Evolutionary conservation across 2,329 filamentous ascomycete genomes (phyloP).

Genomic region (Alternaria triticimaculans): DNA sequence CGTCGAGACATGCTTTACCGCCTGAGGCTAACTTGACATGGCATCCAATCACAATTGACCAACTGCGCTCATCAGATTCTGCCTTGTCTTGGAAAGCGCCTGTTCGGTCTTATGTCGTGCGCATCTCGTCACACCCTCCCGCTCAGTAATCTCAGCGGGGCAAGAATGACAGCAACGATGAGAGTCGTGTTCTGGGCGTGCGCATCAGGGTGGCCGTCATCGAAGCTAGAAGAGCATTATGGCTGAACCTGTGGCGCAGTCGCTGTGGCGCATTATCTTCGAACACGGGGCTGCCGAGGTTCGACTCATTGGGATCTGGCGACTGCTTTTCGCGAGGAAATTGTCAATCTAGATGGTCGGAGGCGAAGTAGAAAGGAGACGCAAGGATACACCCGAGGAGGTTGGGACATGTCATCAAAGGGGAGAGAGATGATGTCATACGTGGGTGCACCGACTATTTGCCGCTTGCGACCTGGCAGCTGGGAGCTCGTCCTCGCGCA

Average conservation of each 20-base stretch:
- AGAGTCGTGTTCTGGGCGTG: background rate
- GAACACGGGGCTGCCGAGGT: background rate
- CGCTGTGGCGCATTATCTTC: background rate
- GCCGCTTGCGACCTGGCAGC: background rate
- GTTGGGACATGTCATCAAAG: background rate
- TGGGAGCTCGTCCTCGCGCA: background rate
- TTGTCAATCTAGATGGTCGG: background rate
- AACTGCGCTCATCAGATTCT: background rate
- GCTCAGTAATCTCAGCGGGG: background rate
- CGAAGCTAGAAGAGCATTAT: background rate
- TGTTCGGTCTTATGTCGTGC: slow-evolving; percentile 1
- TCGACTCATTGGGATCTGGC: too few species aligned
- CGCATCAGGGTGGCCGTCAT: background rate
- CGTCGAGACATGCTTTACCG: background rate
- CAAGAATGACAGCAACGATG: background rate
- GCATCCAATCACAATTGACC: background rate
- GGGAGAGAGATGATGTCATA: background rate
- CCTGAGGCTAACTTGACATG: background rate
- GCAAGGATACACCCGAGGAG: background rate
- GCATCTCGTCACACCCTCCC: slow-evolving; percentile 2
- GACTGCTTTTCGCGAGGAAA: background rate
- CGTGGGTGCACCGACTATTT: background rate
- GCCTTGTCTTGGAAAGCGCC: slow-evolving; percentile 4
- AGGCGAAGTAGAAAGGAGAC: background rate
- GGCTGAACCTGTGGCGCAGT: background rate